These are phyloP conservation scores for Omphalea diandra DNA, from an alignment of 441 rosid species.

Conservation along the genomic window DNA sequence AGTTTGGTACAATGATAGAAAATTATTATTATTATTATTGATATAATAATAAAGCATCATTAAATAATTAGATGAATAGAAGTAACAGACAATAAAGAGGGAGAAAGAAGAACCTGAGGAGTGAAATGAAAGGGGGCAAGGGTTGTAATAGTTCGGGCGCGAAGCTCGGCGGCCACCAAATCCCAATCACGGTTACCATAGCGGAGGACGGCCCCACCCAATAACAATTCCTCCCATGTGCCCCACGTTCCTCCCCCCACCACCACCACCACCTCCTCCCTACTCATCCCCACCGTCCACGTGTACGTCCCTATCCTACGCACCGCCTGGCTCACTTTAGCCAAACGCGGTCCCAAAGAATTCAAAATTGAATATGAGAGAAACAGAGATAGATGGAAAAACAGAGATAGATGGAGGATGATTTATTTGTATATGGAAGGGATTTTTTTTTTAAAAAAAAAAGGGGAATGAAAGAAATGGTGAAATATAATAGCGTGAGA, in stretches of 20 bases:
- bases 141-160: conserved; percentile 56
- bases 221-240: conserved; percentile 88
- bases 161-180: conserved; percentile 72
- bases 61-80: too few relatives aligned
- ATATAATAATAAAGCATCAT: too few relatives aligned
- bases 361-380: not conserved
- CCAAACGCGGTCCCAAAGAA: not conserved
- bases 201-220: conserved; percentile 92
- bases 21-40: too few relatives aligned
- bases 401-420: too few relatives aligned
- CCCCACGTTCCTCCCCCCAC: conserved; percentile 76
- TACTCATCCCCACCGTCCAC: conserved; percentile 41
- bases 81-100: too few relatives aligned
- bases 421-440: not conserved
- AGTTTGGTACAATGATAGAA: too few relatives aligned
- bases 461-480: not conserved
- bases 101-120: conserved; percentile 66
- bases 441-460: too few relatives aligned
- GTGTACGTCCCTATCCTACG: conserved; percentile 25
- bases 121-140: conserved; percentile 53
- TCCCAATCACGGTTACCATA: conserved; percentile 79
- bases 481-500: conserved; percentile 33
- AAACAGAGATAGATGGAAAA: too few relatives aligned
- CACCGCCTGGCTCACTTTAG: conserved; percentile 31
- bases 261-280: conserved; percentile 35